Conservation (phyloP, 1,139 yeast genomes). For the Hemisphaericaspora lyxosophila region DNA sequence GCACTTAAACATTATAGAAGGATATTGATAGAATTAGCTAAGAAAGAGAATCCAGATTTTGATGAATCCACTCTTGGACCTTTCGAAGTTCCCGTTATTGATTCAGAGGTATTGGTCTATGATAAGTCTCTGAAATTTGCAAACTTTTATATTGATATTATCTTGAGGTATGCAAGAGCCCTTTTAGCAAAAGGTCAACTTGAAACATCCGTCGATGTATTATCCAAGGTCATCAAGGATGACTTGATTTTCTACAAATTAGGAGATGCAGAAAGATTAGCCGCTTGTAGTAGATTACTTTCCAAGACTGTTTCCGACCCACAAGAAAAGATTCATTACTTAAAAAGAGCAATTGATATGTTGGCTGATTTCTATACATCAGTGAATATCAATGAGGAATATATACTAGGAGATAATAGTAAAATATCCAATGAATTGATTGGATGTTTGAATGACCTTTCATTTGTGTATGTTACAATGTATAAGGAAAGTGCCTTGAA, state of each 20-base stretch:
- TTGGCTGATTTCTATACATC: slow-evolving; percentile 29
- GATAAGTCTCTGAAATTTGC: slow-evolving; percentile 35
- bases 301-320: slow-evolving; percentile 28
- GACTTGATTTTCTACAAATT: slow-evolving; percentile 39
- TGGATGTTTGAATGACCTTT: slow-evolving; percentile 34
- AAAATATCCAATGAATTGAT: slow-evolving; percentile 42
- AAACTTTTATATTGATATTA: slow-evolving; percentile 47
- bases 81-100: slow-evolving; percentile 34
- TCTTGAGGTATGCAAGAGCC: slow-evolving; percentile 43
- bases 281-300: slow-evolving; percentile 42
- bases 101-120: slow-evolving; percentile 29
- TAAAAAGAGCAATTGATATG: slow-evolving; percentile 45
- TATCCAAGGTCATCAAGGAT: slow-evolving; percentile 33
- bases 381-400: slow-evolving; percentile 27
- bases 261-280: slow-evolving; percentile 47
- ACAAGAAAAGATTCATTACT: slow-evolving; percentile 32
- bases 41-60: slow-evolving; percentile 25
- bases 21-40: slow-evolving; percentile 38
- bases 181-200: slow-evolving; percentile 44
- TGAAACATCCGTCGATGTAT: slow-evolving; percentile 29
- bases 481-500: slow-evolving; percentile 10
- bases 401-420: slow-evolving; percentile 24
- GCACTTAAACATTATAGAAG: slow-evolving; percentile 48
- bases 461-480: slow-evolving; percentile 30
- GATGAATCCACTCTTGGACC: slow-evolving; percentile 20